phyloP scores from a whole-genome alignment of 805 yeast genomes.

The Yamadazyma paraphyllophila region DNA sequence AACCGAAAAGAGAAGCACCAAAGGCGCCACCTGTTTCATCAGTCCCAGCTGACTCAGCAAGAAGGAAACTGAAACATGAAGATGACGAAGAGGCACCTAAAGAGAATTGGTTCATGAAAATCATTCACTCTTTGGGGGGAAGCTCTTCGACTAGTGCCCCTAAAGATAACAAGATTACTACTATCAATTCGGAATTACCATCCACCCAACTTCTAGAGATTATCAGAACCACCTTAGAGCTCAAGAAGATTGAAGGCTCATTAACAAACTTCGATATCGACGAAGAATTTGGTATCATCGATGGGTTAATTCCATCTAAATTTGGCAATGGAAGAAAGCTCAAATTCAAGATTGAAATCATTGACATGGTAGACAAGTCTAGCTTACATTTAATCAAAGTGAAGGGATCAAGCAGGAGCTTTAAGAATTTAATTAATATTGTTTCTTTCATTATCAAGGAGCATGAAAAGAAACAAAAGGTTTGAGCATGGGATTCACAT shows the following conservation, averaged over 20 bases:
- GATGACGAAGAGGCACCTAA: constrained; percentile 12
- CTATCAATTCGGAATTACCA: constrained; percentile 32
- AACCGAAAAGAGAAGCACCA: constrained; percentile 41
- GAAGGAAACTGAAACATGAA: background rate
- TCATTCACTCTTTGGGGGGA: constrained; percentile 27
- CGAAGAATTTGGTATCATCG: constrained; percentile 42
- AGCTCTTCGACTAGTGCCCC: background rate
- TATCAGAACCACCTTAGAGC: constrained; percentile 40
- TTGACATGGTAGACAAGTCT: constrained; percentile 35
- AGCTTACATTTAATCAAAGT: constrained; percentile 41
- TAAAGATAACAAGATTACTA: constrained; percentile 22
- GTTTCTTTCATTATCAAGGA: constrained; percentile 44
- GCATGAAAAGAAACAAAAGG: constrained; percentile 20
- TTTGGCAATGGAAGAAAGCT: constrained; percentile 47
- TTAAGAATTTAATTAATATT: constrained; percentile 41
- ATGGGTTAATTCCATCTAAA: constrained; percentile 47
- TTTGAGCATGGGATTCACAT: background rate
- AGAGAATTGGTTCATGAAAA: constrained; percentile 40
- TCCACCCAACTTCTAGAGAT: constrained; percentile 31
- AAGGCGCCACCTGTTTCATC: constrained; percentile 24
- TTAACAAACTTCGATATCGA: constrained; percentile 41
- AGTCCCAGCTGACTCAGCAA: background rate
- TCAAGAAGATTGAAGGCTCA: constrained; percentile 51
- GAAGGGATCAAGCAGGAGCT: constrained; percentile 48
- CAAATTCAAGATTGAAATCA: constrained; percentile 44